A percentile compares a stretch with the other conserved stretches of the same genome.
These are phyloP conservation scores for Liriodendron chinense DNA, from an alignment of 164 flowering plant species.

Conservation along the genomic window DNA sequence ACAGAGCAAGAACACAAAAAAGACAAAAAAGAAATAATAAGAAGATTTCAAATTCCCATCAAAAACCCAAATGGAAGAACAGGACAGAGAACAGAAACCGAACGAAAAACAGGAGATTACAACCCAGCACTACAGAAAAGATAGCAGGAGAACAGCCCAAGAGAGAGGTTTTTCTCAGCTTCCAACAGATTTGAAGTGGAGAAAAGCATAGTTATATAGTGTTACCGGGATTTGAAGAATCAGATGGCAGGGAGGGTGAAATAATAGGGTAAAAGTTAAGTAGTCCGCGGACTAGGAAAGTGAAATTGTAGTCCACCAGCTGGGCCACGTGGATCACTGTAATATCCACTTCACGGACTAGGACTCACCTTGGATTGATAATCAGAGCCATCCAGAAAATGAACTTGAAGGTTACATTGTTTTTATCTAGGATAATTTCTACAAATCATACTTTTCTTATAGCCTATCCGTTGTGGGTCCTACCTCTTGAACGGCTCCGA, in stretches of 20 bases:
- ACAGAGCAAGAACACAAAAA: neutral
- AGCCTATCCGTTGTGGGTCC: neutral
- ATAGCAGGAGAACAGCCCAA: neutral
- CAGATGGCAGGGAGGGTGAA: conserved; percentile 28
- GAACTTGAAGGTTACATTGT: no score
- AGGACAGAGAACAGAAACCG: neutral
- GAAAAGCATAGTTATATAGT: neutral
- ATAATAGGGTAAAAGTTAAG: conserved; percentile 7
- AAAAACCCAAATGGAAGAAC: neutral
- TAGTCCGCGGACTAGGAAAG: neutral
- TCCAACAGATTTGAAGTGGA: neutral
- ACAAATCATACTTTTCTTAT: no score
- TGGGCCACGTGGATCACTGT: no score
- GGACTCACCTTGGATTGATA: no score
- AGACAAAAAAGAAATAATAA: neutral
- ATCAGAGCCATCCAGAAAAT: no score
- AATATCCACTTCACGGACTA: no score
- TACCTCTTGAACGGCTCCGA: neutral
- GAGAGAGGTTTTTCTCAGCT: neutral
- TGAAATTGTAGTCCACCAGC: neutral
- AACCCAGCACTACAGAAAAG: neutral
- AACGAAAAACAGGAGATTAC: neutral
- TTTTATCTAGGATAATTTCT: no score
- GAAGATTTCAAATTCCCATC: neutral
- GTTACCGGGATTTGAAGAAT: conserved; percentile 40